Evolutionary conservation across 1,284 basidiomycete genomes (phyloP).

Genomic region (Fomes fomentarius): DNA sequence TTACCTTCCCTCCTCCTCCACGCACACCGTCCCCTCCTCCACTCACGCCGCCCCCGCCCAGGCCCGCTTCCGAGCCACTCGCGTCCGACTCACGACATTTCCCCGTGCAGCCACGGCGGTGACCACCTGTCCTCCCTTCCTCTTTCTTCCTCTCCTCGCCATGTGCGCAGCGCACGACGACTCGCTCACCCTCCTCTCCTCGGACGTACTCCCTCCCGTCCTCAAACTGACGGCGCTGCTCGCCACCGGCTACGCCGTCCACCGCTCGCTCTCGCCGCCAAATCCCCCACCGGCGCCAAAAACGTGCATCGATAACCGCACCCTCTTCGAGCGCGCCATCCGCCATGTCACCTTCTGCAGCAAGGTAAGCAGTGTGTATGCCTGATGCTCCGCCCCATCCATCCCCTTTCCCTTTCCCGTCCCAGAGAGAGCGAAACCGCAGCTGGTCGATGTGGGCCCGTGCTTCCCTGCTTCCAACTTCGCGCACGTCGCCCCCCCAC

Average conservation of each 20-base stretch:
- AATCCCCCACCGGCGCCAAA: slow-evolving; percentile 31
- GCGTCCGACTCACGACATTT: too few species aligned
- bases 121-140: neutral
- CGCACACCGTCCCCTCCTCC: too few species aligned
- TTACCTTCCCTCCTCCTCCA: too few species aligned
- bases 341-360: slow-evolving; percentile 35
- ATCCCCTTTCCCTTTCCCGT: neutral
- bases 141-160: neutral
- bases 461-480: too few species aligned
- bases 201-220: slow-evolving; percentile 16
- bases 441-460: too few species aligned
- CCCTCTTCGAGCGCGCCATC: slow-evolving; percentile 35
- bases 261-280: slow-evolving; percentile 32
- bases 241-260: slow-evolving; percentile 29
- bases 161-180: slow-evolving; percentile 9
- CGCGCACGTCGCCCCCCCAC: too few species aligned
- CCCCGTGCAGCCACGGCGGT: neutral
- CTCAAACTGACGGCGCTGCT: slow-evolving; percentile 29
- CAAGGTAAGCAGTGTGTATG: slow-evolving; percentile 28
- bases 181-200: neutral
- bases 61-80: too few species aligned
- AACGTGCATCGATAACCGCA: slow-evolving; percentile 27
- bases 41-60: too few species aligned
- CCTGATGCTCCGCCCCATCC: too few species aligned
- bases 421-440: too few species aligned